Evolutionary conservation across 2,329 filamentous ascomycete species (phyloP).

Genomic region (Sporothrix inflata): DNA sequence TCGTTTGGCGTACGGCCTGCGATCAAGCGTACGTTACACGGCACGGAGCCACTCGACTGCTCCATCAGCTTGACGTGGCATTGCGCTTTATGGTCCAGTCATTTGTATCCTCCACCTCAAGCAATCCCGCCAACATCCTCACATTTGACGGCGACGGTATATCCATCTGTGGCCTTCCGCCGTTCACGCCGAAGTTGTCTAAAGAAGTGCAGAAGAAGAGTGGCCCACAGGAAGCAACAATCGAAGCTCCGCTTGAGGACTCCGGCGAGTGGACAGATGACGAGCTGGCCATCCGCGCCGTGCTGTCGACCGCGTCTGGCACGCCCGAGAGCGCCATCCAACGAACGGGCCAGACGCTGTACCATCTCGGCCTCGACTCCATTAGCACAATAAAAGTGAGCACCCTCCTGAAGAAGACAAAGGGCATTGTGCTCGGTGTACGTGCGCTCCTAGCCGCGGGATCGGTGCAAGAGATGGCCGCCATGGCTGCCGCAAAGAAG

Average conservation of each 20-base stretch:
- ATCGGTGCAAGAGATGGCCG: conserved; percentile 67
- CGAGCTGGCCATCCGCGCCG: conserved; percentile 49
- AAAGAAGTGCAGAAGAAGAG: background rate
- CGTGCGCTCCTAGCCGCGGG: conserved; percentile 70
- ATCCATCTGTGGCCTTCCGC: conserved; percentile 67
- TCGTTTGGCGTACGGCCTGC: conserved; percentile 70
- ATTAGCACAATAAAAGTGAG: conserved; percentile 88
- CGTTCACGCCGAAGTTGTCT: conserved; percentile 41
- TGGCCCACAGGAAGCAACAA: background rate
- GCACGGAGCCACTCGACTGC: conserved; percentile 52
- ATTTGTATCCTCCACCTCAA: conserved; percentile 35
- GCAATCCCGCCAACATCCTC: conserved; percentile 47
- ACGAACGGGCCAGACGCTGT: conserved; percentile 64
- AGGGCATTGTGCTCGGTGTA: conserved; percentile 65
- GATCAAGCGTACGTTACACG: conserved; percentile 58
- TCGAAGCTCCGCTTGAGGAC: background rate
- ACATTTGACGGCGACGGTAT: conserved; percentile 55
- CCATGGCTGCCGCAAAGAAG: conserved; percentile 18
- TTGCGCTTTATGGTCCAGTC: conserved; percentile 59
- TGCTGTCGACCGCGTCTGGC: conserved; percentile 63
- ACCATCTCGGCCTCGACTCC: conserved; percentile 86
- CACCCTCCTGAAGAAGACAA: conserved; percentile 64
- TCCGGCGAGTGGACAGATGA: conserved; percentile 41
- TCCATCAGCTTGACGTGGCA: conserved; percentile 62
- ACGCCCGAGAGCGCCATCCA: conserved; percentile 60